Base-by-base conservation (phyloP, 2,329 filamentous ascomycete species). In the Incumbomyces lentus region DNA sequence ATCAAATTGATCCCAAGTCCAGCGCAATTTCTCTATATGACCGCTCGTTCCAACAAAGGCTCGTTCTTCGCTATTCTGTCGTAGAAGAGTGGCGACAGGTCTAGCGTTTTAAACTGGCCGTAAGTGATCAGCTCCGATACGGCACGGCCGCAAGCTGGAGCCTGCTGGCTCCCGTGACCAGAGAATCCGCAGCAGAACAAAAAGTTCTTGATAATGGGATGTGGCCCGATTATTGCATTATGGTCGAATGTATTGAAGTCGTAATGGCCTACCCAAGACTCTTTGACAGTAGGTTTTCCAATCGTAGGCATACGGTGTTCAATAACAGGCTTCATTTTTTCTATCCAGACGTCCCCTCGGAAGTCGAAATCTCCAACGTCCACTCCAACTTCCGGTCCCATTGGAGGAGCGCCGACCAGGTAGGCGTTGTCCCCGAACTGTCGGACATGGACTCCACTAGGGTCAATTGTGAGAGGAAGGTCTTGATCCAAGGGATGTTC, bases 201-300 rank as follows among this genome's bases (percentile, higher is more conserved):
- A 12, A 54, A 47, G 30, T 54, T 54, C 2, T 31, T 31, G 3
- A 54, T 31, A 2, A 13, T 26, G 14, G 19, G n/a, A 31, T 53
- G 51, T 2, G 49, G 34, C 2, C 51, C 51, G 38, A 53, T 33
- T 17, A 53, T 43, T 5, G 51, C 51, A 32, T 54, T 54, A n/a
- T 48, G 46, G 40, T 54, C 52, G 31, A 54, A 54, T 3, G 48
- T 54, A 35, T 54, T 52, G 44, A 54, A 53, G 34, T 55, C 52
- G 34, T 53, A 55, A 41, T 55, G 52, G 8, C 52, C 52, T 30
- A 55, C 44, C 52, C 52, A 55, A 3, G 46, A 38, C 36, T 52
- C 31, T 1, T 46, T 55, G 13, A 55, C 49, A 1, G 41, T 47
- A 2, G 51, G 51, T 3, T 22, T 44, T 1, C 31, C 22, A 22